These are phyloP conservation scores for Apiospora malaysiana DNA, from an alignment of 2,329 filamentous ascomycete species.

Conservation along the genomic window DNA sequence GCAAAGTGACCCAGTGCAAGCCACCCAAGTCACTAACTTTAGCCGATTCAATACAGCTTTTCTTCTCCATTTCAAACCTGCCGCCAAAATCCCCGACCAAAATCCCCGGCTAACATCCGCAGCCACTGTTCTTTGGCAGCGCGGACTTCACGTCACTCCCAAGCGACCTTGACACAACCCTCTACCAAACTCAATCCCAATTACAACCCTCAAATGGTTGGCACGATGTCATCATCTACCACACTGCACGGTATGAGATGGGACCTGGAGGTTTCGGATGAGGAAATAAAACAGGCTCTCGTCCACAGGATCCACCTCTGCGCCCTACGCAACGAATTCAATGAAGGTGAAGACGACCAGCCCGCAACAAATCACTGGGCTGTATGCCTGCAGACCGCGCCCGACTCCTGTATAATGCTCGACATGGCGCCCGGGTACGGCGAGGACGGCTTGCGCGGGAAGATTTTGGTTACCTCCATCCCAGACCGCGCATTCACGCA, in stretches of 20 bases:
- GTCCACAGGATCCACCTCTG: background rate
- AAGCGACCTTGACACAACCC: no score
- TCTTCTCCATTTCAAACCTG: background rate
- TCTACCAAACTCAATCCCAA: no score
- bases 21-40: no score
- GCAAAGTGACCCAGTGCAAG: no score
- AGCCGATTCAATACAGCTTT: no score
- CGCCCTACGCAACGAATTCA: background rate
- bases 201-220: no score
- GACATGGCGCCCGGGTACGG: constrained; percentile 1
- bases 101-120: no score
- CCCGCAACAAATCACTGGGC: background rate
- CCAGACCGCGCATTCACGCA: background rate
- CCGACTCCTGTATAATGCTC: background rate
- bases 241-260: no score
- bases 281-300: background rate
- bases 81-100: no score
- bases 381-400: background rate
- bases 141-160: no score
- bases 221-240: no score
- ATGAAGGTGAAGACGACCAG: background rate
- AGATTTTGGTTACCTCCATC: background rate
- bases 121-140: no score
- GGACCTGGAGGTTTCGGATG: background rate
- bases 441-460: background rate